Evolutionary conservation across 1,139 yeast species (phyloP).

Genomic region (Saccharomyces pastorianus): DNA sequence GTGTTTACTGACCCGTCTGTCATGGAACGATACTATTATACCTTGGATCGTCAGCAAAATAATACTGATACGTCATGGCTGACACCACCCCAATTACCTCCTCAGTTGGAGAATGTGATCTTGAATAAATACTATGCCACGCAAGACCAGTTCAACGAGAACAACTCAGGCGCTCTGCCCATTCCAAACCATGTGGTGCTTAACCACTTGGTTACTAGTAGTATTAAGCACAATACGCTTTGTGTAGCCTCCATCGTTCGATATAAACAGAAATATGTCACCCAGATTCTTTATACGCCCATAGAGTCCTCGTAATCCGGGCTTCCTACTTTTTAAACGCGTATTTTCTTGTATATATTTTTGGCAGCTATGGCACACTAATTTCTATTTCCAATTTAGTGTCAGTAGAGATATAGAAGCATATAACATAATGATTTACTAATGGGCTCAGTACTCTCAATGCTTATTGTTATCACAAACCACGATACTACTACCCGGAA

Average conservation of each 20-base stretch:
- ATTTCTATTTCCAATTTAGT: no score
- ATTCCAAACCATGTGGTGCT: conserved; percentile 93
- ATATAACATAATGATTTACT: not conserved
- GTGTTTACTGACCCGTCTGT: conserved; percentile 80
- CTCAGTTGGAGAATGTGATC: conserved; percentile 87
- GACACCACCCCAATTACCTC: conserved; percentile 91
- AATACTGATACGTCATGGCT: conserved; percentile 64
- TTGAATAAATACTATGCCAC: conserved; percentile 62
- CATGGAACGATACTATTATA: conserved; percentile 69
- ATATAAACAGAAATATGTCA: conserved; percentile 80
- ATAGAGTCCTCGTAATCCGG: not conserved
- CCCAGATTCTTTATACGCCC: conserved; percentile 88
- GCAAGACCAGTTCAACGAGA: conserved; percentile 20
- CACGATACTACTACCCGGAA: not conserved
- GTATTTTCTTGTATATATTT: conserved; percentile 5
- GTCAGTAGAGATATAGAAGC: not conserved
- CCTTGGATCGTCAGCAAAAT: conserved; percentile 61
- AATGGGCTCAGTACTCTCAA: not conserved
- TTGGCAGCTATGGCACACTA: not conserved
- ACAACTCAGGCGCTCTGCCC: conserved; percentile 55
- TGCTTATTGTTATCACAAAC: not conserved
- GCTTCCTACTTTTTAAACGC: not conserved
- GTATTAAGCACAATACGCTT: conserved; percentile 83
- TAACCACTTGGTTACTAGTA: conserved; percentile 90
- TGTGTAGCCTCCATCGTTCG: conserved; percentile 89